These are phyloP conservation scores for Penicillium soppii DNA, from an alignment of 495 filamentous ascomycete genomes.

Conservation along the genomic window DNA sequence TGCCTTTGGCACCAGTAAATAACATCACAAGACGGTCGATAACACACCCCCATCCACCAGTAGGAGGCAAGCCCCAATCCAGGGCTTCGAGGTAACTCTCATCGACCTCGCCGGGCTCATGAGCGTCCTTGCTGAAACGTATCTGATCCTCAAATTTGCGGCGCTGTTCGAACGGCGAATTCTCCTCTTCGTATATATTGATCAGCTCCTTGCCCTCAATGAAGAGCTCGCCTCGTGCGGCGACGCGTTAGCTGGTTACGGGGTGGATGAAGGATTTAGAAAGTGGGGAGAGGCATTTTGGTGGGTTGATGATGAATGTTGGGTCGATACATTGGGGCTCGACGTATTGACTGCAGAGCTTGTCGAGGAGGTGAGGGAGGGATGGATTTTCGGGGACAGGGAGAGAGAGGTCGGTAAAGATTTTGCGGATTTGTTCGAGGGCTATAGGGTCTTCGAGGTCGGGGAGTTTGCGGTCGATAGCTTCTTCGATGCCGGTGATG, in stretches of 20 bases:
- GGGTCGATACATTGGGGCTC: slow-evolving; percentile 69
- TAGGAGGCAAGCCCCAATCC: slow-evolving; percentile 86
- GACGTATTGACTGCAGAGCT: slow-evolving; percentile 71
- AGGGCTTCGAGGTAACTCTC: slow-evolving; percentile 81
- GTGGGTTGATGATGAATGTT: slow-evolving; percentile 88
- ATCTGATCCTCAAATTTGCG: slow-evolving; percentile 74
- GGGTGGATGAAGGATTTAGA: slow-evolving; percentile 75
- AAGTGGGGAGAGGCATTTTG: slow-evolving; percentile 86
- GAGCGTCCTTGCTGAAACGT: slow-evolving; percentile 35
- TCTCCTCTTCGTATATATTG: slow-evolving; percentile 98
- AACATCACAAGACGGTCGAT: slow-evolving; percentile 89
- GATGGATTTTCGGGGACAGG: slow-evolving; percentile 54
- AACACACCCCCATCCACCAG: slow-evolving; percentile 94
- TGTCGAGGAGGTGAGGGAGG: slow-evolving; percentile 81
- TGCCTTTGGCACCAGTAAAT: slow-evolving; percentile 70
- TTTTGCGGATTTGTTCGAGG: slow-evolving; percentile 47
- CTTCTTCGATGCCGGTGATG: slow-evolving; percentile 71
- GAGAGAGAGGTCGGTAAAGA: slow-evolving; percentile 58
- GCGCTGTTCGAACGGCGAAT: slow-evolving; percentile 83
- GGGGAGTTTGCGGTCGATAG: slow-evolving; percentile 64
- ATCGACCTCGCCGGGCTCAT: slow-evolving; percentile 57
- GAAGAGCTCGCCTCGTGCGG: slow-evolving; percentile 87
- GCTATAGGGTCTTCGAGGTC: slow-evolving; percentile 60
- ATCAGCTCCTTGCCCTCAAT: slow-evolving; percentile 75
- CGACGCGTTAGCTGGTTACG: slow-evolving; percentile 62